Conservation (phyloP, 2,329 filamentous ascomycete species). For the Bipolaris victoriae region DNA sequence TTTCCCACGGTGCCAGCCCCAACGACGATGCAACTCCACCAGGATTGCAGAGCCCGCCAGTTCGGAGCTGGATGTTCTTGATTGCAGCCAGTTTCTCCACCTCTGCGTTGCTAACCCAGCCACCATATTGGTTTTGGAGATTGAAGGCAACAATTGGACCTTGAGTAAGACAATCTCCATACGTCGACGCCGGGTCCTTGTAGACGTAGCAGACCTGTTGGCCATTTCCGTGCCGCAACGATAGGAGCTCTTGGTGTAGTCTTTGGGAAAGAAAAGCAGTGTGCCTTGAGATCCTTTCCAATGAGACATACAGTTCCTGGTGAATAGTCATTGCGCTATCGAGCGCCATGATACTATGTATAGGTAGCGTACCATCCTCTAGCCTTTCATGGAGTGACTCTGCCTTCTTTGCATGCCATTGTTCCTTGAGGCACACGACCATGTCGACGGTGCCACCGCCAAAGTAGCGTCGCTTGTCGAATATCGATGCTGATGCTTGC, state of each 20-base stretch:
- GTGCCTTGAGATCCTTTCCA: conserved; percentile 73
- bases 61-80: conserved; percentile 82
- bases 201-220: conserved; percentile 71
- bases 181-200: conserved; percentile 49
- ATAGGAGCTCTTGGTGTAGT: conserved; percentile 64
- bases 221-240: conserved; percentile 73
- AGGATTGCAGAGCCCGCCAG: conserved; percentile 89
- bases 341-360: conserved; percentile 87
- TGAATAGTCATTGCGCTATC: conserved; percentile 76
- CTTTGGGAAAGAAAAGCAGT: conserved; percentile 67
- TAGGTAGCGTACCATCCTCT: conserved; percentile 89
- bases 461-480: conserved; percentile 78
- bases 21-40: conserved; percentile 80
- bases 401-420: conserved; percentile 82
- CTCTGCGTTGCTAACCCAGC: conserved; percentile 81
- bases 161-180: conserved; percentile 55
- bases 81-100: conserved; percentile 85
- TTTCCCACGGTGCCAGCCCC: conserved; percentile 77
- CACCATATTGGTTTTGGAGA: conserved; percentile 68
- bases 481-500: conserved; percentile 68
- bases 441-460: conserved; percentile 94
- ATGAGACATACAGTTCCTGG: conserved; percentile 70
- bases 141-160: conserved; percentile 89
- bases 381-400: conserved; percentile 76
- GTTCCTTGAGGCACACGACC: conserved; percentile 76